A percentile compares a stretch with the other conserved stretches of the same genome.
Conservation (phyloP, 1,284 basidiomycete species). For the Tilletia caries region DNA sequence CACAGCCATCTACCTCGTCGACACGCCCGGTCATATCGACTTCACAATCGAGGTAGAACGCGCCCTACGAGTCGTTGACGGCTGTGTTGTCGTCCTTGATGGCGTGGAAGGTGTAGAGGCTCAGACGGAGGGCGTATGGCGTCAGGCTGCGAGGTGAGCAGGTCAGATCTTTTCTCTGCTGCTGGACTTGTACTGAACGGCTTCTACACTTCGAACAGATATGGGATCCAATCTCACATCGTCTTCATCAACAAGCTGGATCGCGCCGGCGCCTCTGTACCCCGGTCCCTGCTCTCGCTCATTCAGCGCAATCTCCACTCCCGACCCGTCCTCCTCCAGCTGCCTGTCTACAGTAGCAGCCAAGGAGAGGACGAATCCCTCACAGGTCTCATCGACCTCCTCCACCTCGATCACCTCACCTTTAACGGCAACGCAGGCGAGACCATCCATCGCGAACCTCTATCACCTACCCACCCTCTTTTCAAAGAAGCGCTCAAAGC, state of each 20-base stretch:
- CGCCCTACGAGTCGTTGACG: constrained; percentile 81
- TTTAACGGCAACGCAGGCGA: constrained; percentile 46
- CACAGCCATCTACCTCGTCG: constrained; percentile 74
- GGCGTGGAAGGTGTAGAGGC: constrained; percentile 86
- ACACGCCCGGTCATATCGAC: constrained; percentile 86
- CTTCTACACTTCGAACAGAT: constrained; percentile 58
- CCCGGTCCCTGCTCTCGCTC: constrained; percentile 67
- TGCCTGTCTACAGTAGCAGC: constrained; percentile 69
- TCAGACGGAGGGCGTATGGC: constrained; percentile 84
- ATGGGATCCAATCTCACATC: constrained; percentile 71
- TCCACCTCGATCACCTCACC: constrained; percentile 30
- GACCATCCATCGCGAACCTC: constrained; percentile 17
- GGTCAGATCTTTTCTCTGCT: too few species aligned
- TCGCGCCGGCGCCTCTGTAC: constrained; percentile 74
- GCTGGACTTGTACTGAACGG: not conserved
- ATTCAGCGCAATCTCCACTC: constrained; percentile 68
- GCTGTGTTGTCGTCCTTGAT: constrained; percentile 80
- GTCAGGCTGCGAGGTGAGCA: constrained; percentile 72
- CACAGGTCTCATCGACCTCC: constrained; percentile 41
- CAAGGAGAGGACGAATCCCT: constrained; percentile 73
- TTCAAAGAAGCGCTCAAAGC: constrained; percentile 67
- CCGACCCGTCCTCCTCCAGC: constrained; percentile 67
- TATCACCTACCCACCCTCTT: constrained; percentile 42
- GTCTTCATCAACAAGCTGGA: constrained; percentile 86
- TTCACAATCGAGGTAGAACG: constrained; percentile 93